These are phyloP conservation scores for Dionaea muscipula DNA, from an alignment of 179 eudicot genomes.

Conservation along the genomic window DNA sequence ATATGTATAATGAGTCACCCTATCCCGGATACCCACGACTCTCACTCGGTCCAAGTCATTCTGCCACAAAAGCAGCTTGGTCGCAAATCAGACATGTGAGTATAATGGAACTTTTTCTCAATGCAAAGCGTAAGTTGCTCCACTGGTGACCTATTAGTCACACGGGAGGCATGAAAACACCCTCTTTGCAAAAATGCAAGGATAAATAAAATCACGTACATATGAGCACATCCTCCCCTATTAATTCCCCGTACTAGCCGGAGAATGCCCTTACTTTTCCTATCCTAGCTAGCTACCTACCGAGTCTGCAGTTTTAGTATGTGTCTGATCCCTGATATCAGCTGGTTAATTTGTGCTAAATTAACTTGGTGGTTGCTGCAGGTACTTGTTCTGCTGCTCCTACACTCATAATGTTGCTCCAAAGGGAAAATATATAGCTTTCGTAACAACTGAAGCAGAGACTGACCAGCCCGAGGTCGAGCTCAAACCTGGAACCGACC, in stretches of 20 bases:
- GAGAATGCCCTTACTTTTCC: no score
- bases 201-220: no score
- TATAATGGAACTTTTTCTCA: constrained; percentile 7
- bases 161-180: no score
- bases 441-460: constrained; percentile 81
- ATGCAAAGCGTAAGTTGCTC: no score
- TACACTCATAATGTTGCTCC: constrained; percentile 86
- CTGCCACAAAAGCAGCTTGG: constrained; percentile 74
- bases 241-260: no score
- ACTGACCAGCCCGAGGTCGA: constrained; percentile 70
- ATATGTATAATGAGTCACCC: constrained; percentile 75
- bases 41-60: constrained; percentile 66
- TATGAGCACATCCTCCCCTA: no score
- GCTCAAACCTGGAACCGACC: constrained; percentile 68
- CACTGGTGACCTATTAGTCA: no score
- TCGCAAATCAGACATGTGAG: constrained; percentile 67
- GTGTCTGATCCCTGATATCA: no score
- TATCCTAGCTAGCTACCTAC: no score
- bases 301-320: no score
- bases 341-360: no score
- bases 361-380: constrained; percentile 18
- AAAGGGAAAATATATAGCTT: constrained; percentile 72
- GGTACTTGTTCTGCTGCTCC: constrained; percentile 88
- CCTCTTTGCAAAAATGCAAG: no score
- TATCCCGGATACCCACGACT: constrained; percentile 57